Base-by-base conservation (phyloP, 371 early-diverging fungal genomes). In the Lichtheimia ornata region DNA sequence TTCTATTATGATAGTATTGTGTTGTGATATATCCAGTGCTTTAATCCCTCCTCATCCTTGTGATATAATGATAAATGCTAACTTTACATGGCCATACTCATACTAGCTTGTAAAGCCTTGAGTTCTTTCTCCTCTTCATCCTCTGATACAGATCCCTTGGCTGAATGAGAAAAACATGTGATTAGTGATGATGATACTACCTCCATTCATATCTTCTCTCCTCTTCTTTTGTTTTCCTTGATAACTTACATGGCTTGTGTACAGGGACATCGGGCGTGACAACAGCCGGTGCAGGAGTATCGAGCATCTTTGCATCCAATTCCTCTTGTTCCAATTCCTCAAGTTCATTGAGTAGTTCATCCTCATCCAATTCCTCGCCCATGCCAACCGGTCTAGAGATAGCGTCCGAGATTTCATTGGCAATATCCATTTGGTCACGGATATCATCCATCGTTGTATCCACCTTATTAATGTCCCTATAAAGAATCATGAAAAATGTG, bases 391-490 rank as follows among this genome's bases (percentile, higher is more conserved):
- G 97, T 70, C 91, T 90, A 50, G 96, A 88, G 64, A 98, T 94
- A 24, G 96, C 97, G 35, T 94, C 94, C 15, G 92, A 91, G 24
- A 98, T 89, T 76, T 97, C 97, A 68, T 95, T 94, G 17, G 96
- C 94, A 63, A 96, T 73, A 66, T 96, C 97, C 95, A 97, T 96
- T 73, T 97, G 96, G 61, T 97, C 97, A 56, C 95, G 88, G 62
- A 98, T 96, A 58, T 96, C 96, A 70, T 98, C 99, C 97, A 97
- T 95, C 3, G 92, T 94, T 49, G 85, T 80, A 71, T 98, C 99
- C 41, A 98, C 97, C 83, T 94, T 94, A 74, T 95, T 89, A 58
- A 97, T 92, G 67, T 94, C 87, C 88, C 95, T 94, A 69, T 28
- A 22, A 22, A 22, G 1, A 58, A 56, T 14, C 14, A 35, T 5